These are phyloP conservation scores for Stentor roeselii DNA, from an alignment of 73 alveolate genomes.

Conservation along the genomic window DNA sequence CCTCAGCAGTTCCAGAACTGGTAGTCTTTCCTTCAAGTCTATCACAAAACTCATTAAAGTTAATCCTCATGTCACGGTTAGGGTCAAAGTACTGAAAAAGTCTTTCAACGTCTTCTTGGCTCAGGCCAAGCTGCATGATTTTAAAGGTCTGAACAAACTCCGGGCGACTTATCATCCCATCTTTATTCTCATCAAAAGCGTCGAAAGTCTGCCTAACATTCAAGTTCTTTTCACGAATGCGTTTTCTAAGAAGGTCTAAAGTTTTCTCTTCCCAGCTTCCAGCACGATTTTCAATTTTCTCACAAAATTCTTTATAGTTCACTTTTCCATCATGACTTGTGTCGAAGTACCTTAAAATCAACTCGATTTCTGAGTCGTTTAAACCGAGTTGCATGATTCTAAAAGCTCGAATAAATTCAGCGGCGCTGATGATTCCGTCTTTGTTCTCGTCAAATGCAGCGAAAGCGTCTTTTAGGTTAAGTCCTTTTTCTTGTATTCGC, in stretches of 20 bases:
- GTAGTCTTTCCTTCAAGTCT: neutral
- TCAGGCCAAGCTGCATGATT: neutral
- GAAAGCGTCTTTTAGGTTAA: slow-evolving; percentile 2
- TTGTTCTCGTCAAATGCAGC: slow-evolving; percentile 1
- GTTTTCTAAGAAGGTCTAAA: neutral
- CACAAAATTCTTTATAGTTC: neutral
- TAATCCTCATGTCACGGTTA: neutral
- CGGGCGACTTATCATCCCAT: slow-evolving; percentile 11
- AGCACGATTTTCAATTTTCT: neutral
- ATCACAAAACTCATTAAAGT: neutral
- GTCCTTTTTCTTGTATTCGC: slow-evolving; percentile 16
- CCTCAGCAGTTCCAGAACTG: neutral
- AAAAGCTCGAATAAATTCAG: neutral
- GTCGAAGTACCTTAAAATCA: slow-evolving; percentile 9
- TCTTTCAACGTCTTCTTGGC: neutral
- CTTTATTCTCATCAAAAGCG: slow-evolving; percentile 21
- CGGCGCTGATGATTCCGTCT: neutral
- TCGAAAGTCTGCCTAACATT: neutral
- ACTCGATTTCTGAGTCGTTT: slow-evolving; percentile 3
- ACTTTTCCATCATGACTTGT: neutral
- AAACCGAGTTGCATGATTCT: slow-evolving; percentile 22
- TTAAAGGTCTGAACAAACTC: slow-evolving; percentile 10
- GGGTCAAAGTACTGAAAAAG: neutral
- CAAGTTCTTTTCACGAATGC: neutral
- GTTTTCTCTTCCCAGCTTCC: neutral